Base-by-base conservation (phyloP, 1,139 yeast genomes). In the Suhomyces coccinellae region DNA sequence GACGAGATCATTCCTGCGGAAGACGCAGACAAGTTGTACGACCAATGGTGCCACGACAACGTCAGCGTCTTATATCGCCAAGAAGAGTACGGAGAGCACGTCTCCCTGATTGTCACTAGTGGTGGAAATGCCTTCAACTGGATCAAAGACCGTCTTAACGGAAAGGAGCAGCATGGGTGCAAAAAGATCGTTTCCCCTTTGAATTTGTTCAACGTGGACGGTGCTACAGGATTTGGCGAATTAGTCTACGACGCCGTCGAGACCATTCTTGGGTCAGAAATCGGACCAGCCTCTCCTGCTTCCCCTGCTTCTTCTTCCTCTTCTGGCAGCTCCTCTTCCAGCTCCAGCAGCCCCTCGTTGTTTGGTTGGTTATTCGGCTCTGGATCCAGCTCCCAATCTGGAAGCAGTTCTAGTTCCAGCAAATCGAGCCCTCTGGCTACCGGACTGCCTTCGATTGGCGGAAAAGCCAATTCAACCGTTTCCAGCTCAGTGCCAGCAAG, bases 1-100 rank as follows among this genome's bases (percentile, higher is more conserved):
- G 75, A 69, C 49, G 51, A 52, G 6, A 52, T 62, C 24, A 53
- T 57, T 11, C 61, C 62, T 5, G 51, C 50, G 15, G 36, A 13
- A 2, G 54, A 46, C 15, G 34, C 56, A 5, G 43, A 48, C 12
- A 28, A 47, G 15, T 51, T 46, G 10, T 56, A 51, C 39, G 42
- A 51, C 22, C 47, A 49, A 22, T 58, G 55, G 50, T 57, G 62
- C 37, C 48, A 37, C 1, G 48, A 46, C 44, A 59, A 52, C 5
- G 48, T 53, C 9, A 43, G 43, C 3, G 54, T 57, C 13, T 34
- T 52, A 8, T 61, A 59, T 33, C 53, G 51, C 33, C 47, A 54
- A 10, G 56, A 56, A 14, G 33, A 37, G n/a, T 35, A 50, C 10
- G 48, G 57, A 11, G 62, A 55, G 8, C 63, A 59, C 41, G 14